phyloP scores from a whole-genome alignment of 2,329 filamentous ascomycete genomes.

The Pyricularia sp. region DNA sequence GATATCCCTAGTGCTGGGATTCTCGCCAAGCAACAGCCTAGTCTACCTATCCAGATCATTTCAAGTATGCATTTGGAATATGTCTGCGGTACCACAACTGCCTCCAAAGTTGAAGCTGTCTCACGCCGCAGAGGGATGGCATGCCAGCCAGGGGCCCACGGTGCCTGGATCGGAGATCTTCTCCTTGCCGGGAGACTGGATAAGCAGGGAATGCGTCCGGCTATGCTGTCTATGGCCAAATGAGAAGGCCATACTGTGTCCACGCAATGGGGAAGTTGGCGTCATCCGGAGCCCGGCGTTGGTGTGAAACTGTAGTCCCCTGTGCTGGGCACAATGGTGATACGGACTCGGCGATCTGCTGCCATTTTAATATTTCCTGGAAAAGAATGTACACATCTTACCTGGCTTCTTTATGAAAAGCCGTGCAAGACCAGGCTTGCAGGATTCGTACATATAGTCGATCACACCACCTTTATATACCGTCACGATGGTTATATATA shows the following conservation, averaged over 20 bases:
- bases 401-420: no score
- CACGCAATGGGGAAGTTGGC: conserved; percentile 11
- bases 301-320: conserved; percentile 6
- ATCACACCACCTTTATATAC: no score
- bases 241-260: conserved; percentile 12
- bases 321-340: background rate
- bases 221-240: conserved; percentile 7
- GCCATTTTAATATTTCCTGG: background rate
- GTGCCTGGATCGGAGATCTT: background rate
- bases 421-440: no score
- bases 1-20: background rate
- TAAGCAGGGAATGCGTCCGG: conserved; percentile 10
- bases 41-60: background rate
- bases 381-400: background rate
- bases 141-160: background rate
- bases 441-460: no score
- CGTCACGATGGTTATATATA: no score
- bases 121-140: background rate
- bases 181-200: conserved; percentile 8
- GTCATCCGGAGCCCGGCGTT: conserved; percentile 8
- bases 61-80: background rate
- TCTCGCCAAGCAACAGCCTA: background rate
- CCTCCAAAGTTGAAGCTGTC: background rate
- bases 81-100: background rate
- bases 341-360: background rate